Evolutionary conservation across 306 rosid genomes (phyloP), one percentile per base, ranked within the genome.

Genomic region (Argentina anserina): DNA sequence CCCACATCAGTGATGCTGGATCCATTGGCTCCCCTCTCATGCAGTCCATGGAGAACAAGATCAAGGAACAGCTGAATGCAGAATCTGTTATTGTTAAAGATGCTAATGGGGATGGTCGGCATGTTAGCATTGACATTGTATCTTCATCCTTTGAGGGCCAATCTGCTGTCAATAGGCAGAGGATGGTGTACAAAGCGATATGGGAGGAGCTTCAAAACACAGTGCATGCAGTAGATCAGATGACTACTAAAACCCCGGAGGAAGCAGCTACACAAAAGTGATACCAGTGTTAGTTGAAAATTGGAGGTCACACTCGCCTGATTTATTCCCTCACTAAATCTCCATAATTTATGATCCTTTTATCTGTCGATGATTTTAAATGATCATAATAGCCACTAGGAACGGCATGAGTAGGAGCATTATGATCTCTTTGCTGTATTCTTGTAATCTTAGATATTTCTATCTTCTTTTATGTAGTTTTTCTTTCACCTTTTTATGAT

Each of bases 171-270:
- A 94, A 86, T 71, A 85, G 98, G 87, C 98, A 94, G 81, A 88
- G 98, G 80, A 89, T 94, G 98, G 97, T 93, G 59, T 93, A 90
- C 80, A 93, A 89, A 76, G 96, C 94, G 74, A 93, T 93, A 72
- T 93, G 96, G 98, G 98, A 93, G 85, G 98, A 93, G 86, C 98
- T 93, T 72, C 97, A 93, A 77, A 89, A 43, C 79, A 81, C 83
- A 15, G 98, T 94, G 59, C 98, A 94, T 71, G 98, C 98, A 7
- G 98, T 94, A 78, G 98, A 94, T 82, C 92, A 87, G 77, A 94
- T 94, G 98, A 86, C 92, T 36, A 94, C 98, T 47, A 78, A 75
- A 74, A 91, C 97, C 66, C 98, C 98, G 29, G 65, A 77, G 17
- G 98, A 93, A 87, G 94, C 88, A 40, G 81, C 88, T 2, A 23